Evolutionary conservation across 495 filamentous ascomycete genomes (phyloP).

Genomic region (Penicillium steckii): DNA sequence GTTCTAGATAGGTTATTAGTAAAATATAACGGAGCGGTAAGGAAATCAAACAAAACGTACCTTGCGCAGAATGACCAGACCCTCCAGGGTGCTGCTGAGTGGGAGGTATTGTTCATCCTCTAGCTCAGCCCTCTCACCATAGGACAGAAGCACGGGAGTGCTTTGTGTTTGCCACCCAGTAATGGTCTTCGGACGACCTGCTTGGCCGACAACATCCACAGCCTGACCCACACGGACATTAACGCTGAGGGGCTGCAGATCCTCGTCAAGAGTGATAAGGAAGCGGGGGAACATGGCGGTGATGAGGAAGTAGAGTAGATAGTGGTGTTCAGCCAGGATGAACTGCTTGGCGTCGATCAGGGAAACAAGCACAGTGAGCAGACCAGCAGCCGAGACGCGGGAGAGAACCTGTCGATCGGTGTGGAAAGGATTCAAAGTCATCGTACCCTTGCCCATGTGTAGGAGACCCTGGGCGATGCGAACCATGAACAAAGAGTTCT

Average conservation of each 20-base stretch:
- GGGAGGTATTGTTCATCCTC: conserved; percentile 97
- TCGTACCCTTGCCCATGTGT: conserved; percentile 98
- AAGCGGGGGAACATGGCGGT: conserved; percentile 97
- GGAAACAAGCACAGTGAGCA: conserved; percentile 85
- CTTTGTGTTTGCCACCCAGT: conserved; percentile 99
- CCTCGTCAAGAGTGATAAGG: conserved; percentile 92
- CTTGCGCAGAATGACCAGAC: conserved; percentile 94
- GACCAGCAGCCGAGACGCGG: conserved; percentile 81
- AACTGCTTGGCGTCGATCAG: conserved; percentile 96
- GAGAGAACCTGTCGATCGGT: conserved; percentile 95
- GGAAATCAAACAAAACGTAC: conserved; percentile 45
- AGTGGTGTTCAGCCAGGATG: conserved; percentile 84
- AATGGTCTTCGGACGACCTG: conserved; percentile 96
- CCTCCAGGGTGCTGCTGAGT: conserved; percentile 87
- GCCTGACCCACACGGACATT: conserved; percentile 97
- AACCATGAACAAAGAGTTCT: conserved; percentile 97
- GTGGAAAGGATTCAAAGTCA: conserved; percentile 95
- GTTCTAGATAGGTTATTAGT: conserved; percentile 44
- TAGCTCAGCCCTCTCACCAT: conserved; percentile 93
- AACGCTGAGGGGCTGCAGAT: conserved; percentile 88
- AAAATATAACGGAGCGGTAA: background rate
- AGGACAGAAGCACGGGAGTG: conserved; percentile 87
- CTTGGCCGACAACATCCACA: conserved; percentile 96
- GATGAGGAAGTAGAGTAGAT: conserved; percentile 95
- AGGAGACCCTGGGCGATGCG: conserved; percentile 95